Percentiles rank a stretch among this genome's conserved stretches.
Conservation (phyloP, 2,329 filamentous ascomycete species). For the Pseudocercospora macadamiae region DNA sequence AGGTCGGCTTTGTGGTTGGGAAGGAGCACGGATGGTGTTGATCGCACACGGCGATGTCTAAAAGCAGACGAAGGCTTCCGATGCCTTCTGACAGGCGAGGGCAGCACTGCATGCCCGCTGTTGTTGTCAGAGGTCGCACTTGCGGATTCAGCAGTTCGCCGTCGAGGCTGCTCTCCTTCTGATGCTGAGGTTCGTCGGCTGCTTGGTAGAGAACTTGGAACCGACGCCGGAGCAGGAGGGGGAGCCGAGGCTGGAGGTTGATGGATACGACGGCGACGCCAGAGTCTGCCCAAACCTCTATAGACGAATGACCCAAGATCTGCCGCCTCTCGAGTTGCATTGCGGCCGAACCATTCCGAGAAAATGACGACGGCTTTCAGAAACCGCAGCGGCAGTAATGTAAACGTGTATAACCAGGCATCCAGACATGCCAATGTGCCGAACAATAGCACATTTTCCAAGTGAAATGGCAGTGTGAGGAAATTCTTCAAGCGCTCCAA, state of each 20-base stretch:
- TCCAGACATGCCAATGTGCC: conserved; percentile 90
- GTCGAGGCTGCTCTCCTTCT: conserved; percentile 17
- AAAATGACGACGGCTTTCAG: conserved; percentile 77
- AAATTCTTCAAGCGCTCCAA: conserved; percentile 91
- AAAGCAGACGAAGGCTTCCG: conserved; percentile 39
- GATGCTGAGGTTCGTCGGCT: conserved; percentile 27
- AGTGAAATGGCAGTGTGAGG: conserved; percentile 74
- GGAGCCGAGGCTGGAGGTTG: background rate
- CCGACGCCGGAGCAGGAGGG: too few species aligned
- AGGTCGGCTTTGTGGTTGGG: conserved; percentile 95
- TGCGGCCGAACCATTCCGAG: conserved; percentile 74
- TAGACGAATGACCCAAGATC: conserved; percentile 79
- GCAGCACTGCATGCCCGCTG: conserved; percentile 17
- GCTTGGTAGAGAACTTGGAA: conserved; percentile 10
- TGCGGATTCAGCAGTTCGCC: conserved; percentile 6
- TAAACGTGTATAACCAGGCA: conserved; percentile 95
- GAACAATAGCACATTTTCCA: conserved; percentile 85
- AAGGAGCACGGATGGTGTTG: conserved; percentile 79
- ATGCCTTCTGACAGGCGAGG: conserved; percentile 18
- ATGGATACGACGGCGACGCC: conserved; percentile 51
- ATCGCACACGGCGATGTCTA: conserved; percentile 75
- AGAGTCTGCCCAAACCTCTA: conserved; percentile 76
- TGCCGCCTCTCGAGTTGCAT: conserved; percentile 69
- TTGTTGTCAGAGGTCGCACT: conserved; percentile 3
- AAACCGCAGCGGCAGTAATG: conserved; percentile 89